Evolutionary conservation across 352 stramenopile genomes (phyloP).

Genomic region (Elongisporangium prolatum): DNA sequence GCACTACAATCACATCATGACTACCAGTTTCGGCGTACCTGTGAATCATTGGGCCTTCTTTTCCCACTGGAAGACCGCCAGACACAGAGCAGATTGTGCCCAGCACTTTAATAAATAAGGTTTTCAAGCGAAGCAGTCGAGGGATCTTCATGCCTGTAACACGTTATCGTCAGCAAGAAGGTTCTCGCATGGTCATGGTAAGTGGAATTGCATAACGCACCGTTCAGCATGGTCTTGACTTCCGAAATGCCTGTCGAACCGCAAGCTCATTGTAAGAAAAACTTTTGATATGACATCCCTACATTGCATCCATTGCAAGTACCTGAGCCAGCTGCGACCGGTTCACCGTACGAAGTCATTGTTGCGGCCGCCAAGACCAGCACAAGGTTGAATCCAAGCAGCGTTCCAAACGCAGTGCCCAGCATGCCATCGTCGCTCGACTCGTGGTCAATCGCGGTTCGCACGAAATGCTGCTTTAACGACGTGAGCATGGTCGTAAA

Average conservation of each 20-base stretch:
- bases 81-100: constrained; percentile 84
- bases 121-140: constrained; percentile 64
- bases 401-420: constrained; percentile 61
- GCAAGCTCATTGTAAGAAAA: background rate
- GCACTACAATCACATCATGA: background rate
- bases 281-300: too few species aligned
- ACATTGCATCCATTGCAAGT: background rate
- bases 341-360: constrained; percentile 68
- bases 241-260: constrained; percentile 78
- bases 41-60: constrained; percentile 92
- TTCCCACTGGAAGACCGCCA: constrained; percentile 84
- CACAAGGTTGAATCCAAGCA: constrained; percentile 62
- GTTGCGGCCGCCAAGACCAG: constrained; percentile 74
- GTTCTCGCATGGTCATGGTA: background rate
- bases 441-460: constrained; percentile 58
- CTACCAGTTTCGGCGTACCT: constrained; percentile 26
- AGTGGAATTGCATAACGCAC: constrained; percentile 10
- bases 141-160: constrained; percentile 72
- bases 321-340: constrained; percentile 76
- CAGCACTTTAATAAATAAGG: constrained; percentile 86
- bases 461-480: constrained; percentile 66
- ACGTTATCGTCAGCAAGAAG: background rate
- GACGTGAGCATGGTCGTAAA: constrained; percentile 65
- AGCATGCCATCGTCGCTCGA: constrained; percentile 60
- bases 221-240: constrained; percentile 92